Evolutionary conservation across 192 early-diverging fungal species (phyloP), one percentile per base, ranked within the genome.

Genomic region (Coemansia reversa): DNA sequence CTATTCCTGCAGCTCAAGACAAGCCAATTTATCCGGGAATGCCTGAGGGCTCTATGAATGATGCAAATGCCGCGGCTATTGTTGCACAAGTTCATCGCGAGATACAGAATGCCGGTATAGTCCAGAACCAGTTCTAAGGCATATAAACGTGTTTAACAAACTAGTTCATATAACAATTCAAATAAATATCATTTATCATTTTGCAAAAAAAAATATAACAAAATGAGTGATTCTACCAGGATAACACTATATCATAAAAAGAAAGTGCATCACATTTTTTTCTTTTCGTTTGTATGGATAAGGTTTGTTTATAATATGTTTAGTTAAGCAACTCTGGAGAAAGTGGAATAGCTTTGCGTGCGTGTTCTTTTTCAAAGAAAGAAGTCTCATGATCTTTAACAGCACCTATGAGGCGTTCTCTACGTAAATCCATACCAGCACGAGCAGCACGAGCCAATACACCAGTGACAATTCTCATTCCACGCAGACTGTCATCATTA

Each of bases 401-500:
- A 0, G 75, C 69, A n/a, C 29, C 35, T 0, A 25, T 16, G 4
- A 79, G 59, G 5, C 56, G 52, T 0, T 33, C 32, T 5, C 50
- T 58, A 9, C 76, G 54, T 25, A 69, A 50, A 48, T 70, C 67
- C 63, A 82, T 27, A 9, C 95, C 89, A 63, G 91, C 88, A 67
- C 71, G 78, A 25, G 85, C 85, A 32, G 90, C 92, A 42, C 82
- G 73, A 7, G 90, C 86, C 23, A 98, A 61, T 1, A 94, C 86
- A n/a, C 86, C 88, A 14, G 93, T 91, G 6, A 98, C 82, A 28
- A 96, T 72, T 55, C 88, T 86, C 9, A 98, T 84, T 39, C 87
- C 88, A 12, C 84, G 74, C 23, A 91, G 64, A 5, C 91, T 89
- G 70, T 98, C 94, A 66, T 98, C 96, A 74, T 98, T 98, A 53